Evolutionary conservation across 2,329 filamentous ascomycete genomes (phyloP), one percentile per base, ranked within the genome.

Genomic region (Diaporthe nobilis): DNA sequence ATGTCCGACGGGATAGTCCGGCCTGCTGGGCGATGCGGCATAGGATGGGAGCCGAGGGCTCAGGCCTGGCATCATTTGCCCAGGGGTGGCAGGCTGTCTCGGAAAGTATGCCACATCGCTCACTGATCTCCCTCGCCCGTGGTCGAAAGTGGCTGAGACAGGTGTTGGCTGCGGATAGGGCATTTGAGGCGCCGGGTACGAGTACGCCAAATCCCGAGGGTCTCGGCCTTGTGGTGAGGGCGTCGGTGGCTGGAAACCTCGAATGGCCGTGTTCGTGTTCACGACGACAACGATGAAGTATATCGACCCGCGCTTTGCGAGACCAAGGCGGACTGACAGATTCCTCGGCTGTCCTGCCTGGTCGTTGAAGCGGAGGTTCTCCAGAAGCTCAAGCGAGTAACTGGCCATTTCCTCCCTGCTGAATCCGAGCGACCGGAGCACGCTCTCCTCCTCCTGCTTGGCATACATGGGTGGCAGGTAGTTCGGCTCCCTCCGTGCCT

Each of bases 391-490:
- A 15, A 91, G 83, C 31, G 86, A 82, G 73, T 90, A 88, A 60
- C 87, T 87, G 22, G 86, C 85, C 39, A 92, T 79, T 47, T 91
- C 90, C 61, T 91, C 90, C 0, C 85, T 77, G 15, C 83, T 84
- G 78, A 92, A 91, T 0, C 89, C 87, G 20, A 92, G 85, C 1
- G 85, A 84, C 74, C 90, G 87, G 44, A 92, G 88, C 22, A 91
- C 86, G 37, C 88, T 85, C 34, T 90, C 88, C 70, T 90, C 88
- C 75, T 90, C 87, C 65, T 87, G 84, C 77, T 87, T 88, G 51
- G 86, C 87, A 76, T 90, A 87, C n/a, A 93, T 92, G 2, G 91
- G 91, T 5, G 91, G 91, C 28, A 93, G 85, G 80, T 93, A 92
- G 61, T 90, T 91, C 25, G 91, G 91, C 42, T 92, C 90, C 73